Base-by-base conservation (phyloP, 2,329 filamentous ascomycete genomes). In the Ceratocystis cubensis region DNA sequence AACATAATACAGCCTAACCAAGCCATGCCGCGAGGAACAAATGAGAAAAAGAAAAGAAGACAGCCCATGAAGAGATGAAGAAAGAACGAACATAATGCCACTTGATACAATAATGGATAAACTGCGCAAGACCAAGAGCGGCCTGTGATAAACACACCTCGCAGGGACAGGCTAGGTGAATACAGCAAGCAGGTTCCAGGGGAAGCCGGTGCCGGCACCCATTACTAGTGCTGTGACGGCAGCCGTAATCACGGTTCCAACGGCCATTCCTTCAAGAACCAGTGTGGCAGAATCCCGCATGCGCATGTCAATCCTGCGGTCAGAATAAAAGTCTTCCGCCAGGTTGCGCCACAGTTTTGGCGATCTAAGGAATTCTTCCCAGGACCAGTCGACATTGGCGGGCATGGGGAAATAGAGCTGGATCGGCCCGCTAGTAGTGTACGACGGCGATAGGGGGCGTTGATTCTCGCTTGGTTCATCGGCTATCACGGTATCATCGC, bases 211-310 rank as follows among this genome's bases (percentile, higher is more conserved):
- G 20, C 53, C 53, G 25, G 41, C 59, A 15, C 62, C 63, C 33
- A 65, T 67, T 17, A 64, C 61, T 45, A 65, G n/a, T 10, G 64
- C 64, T 2, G 61, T 61, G 10, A 68, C 30, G 4, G 65, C 41
- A 2, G 59, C 67, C 28, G 64, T 68, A 17, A 68, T 13, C 33
- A 83, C 79, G 6, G 82, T 84, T 65, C 67, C 67, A 66, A 66
- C 56, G 5, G 67, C 67, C 61, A 66, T 44, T 5, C 87, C 83
- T 75, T 91, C 84, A 45, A 90, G 75, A 62, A 83, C 86, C 70
- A 89, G 77, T n/a, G 87, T 75, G 1, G 88, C 89, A 41, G 88
- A 76, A 71, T 92, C 88, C 64, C 83, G 81, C 78, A 89, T 88
- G 56, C 82, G 82, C 69, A 90, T 72, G 62, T 81, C 78, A 71